Conservation (phyloP, 306 rosid species). For the Boehmeria nivea region DNA sequence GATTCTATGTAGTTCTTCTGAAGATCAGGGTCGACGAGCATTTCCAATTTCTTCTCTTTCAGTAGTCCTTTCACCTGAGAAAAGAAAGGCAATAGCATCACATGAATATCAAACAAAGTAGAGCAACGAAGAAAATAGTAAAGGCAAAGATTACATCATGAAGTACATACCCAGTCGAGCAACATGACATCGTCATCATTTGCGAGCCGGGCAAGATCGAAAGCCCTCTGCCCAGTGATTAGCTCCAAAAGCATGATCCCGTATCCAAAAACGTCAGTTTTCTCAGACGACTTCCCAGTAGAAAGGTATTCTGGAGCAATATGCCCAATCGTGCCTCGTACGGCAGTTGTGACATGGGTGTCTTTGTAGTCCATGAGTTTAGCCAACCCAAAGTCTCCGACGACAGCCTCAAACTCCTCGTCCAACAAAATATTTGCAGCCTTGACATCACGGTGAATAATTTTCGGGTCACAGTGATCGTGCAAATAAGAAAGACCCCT, state of each 20-base stretch:
- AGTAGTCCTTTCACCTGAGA: slow-evolving; percentile 79
- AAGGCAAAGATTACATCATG: too few species aligned
- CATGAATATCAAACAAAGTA: background rate
- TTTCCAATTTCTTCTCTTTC: slow-evolving; percentile 85
- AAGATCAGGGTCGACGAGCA: slow-evolving; percentile 97
- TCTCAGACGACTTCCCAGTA: slow-evolving; percentile 91
- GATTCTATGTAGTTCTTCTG: slow-evolving; percentile 71
- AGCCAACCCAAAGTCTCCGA: slow-evolving; percentile 98
- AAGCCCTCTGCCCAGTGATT: slow-evolving; percentile 93
- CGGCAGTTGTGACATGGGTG: slow-evolving; percentile 94
- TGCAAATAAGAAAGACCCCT: slow-evolving; percentile 96
- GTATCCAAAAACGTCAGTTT: slow-evolving; percentile 91
- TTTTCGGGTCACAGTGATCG: slow-evolving; percentile 97
- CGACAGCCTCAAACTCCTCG: slow-evolving; percentile 98
- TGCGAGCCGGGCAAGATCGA: slow-evolving; percentile 96
- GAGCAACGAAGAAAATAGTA: background rate
- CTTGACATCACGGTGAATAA: slow-evolving; percentile 94
- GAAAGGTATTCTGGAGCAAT: slow-evolving; percentile 95
- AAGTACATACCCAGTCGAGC: slow-evolving; percentile 99
- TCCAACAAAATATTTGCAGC: slow-evolving; percentile 96
- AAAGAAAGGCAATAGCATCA: too few species aligned
- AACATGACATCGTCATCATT: slow-evolving; percentile 98
- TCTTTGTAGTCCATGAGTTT: slow-evolving; percentile 98
- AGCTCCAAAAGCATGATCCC: slow-evolving; percentile 99
- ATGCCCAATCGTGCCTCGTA: slow-evolving; percentile 93